Evolutionary conservation across 164 flowering plant genomes (phyloP), one percentile per base, ranked within the genome.

Genomic region (Magnolia kwangsiensis): DNA sequence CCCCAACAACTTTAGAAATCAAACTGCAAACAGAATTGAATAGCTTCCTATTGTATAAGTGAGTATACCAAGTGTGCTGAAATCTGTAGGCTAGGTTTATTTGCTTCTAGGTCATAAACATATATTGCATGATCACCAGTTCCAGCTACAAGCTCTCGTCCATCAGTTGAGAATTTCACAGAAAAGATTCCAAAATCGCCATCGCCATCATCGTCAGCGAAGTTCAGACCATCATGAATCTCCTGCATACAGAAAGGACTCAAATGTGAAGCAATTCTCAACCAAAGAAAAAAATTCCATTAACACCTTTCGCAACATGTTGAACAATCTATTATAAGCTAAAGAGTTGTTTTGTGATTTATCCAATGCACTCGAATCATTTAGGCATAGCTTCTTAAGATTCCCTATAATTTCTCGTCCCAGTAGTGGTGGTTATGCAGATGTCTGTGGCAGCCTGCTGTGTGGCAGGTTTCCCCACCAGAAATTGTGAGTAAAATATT

Each of bases 91-190:
- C 91, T 83, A 72, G 84, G 84, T 82, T 84, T 90, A 81, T 87
- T 87, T 69, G 90, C 82, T 74, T 83, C 88, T 69, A 95, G 92
- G 82, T 95, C 98, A 81, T 90, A 93, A 73, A 93, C 91, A 85
- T 89, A 93, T 79, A 95, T 91, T 7, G 92, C 84, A 50, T 88
- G 79, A 76, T 90, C 92, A 77, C 80, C 91, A 71, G 93, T 91
- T 79, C 90, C 97, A 79, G 95, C 93, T 10, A 95, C 97, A 83
- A 95, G 82, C 80, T 95, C 97, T 74, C 88, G 82, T 78, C 97
- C 98, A 89, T 95, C 98, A 27, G 84, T 90, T 20, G 98, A 93
- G 78, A 90, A 93, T 75, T 93, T 95, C 58, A 93, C 89, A 75
- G 95, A 91, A 81, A 90, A 93, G 45, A 95, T 90, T 29, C 89